Evolutionary conservation across 2,329 filamentous ascomycete genomes (phyloP).

Genomic region (Endothia cerciana): DNA sequence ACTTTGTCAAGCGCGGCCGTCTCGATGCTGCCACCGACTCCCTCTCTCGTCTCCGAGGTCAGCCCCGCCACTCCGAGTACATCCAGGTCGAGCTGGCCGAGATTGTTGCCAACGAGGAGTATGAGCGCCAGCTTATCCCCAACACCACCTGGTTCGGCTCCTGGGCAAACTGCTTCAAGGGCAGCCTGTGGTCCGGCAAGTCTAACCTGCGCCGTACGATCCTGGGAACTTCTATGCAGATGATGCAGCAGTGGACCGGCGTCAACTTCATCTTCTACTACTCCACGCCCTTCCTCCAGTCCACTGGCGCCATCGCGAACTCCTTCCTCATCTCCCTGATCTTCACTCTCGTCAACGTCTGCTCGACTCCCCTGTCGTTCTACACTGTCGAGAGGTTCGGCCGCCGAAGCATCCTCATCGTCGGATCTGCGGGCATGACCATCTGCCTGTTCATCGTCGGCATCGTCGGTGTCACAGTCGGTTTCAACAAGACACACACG

Average conservation of each 20-base stretch:
- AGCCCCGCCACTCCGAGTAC: slow-evolving; percentile 72
- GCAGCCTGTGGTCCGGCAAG: slow-evolving; percentile 64
- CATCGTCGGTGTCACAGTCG: slow-evolving; percentile 70
- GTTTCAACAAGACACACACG: slow-evolving; percentile 53
- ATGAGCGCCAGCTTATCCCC: slow-evolving; percentile 74
- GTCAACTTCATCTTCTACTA: slow-evolving; percentile 95
- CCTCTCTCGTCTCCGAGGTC: slow-evolving; percentile 73
- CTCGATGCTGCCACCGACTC: slow-evolving; percentile 65
- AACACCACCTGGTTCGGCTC: slow-evolving; percentile 65
- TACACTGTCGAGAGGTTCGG: slow-evolving; percentile 82
- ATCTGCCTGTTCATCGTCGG: slow-evolving; percentile 86
- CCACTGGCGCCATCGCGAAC: slow-evolving; percentile 75
- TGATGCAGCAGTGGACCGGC: slow-evolving; percentile 83
- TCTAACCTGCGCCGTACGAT: slow-evolving; percentile 73
- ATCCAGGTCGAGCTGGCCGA: slow-evolving; percentile 81
- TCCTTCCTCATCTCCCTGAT: slow-evolving; percentile 83
- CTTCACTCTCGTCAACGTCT: slow-evolving; percentile 87
- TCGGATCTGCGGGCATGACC: slow-evolving; percentile 80
- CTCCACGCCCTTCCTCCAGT: slow-evolving; percentile 82
- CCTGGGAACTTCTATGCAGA: slow-evolving; percentile 73
- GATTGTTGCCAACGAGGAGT: slow-evolving; percentile 87
- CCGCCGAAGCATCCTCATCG: slow-evolving; percentile 78
- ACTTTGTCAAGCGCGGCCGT: slow-evolving; percentile 78
- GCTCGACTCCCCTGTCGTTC: slow-evolving; percentile 85
- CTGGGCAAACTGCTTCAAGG: slow-evolving; percentile 72